These are phyloP conservation scores for Isoetes taiwanensis DNA, from an alignment of 75 land plant species.

Conservation along the genomic window DNA sequence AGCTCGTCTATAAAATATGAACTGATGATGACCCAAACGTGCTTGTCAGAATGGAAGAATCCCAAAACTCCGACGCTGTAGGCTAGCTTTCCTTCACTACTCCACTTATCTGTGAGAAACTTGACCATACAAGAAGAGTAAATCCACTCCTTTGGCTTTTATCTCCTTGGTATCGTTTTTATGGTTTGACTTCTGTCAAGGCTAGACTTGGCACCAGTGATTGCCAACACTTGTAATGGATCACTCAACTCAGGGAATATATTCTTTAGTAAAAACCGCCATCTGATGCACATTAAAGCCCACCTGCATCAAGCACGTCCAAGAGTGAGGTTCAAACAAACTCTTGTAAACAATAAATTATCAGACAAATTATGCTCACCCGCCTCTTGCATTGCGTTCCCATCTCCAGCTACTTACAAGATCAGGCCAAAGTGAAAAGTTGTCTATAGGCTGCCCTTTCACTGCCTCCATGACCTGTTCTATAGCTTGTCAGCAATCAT, in stretches of 20 bases:
- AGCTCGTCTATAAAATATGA: too few species aligned
- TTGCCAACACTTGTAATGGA: conserved; percentile 13
- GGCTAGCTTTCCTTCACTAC: too few species aligned
- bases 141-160: too few species aligned
- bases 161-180: too few species aligned
- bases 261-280: conserved; percentile 21
- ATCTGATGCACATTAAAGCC: conserved; percentile 12
- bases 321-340: neutral
- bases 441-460: conserved; percentile 21
- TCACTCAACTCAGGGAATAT: conserved; percentile 20
- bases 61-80: too few species aligned
- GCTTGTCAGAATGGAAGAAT: too few species aligned
- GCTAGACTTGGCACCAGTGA: neutral
- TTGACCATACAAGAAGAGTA: too few species aligned
- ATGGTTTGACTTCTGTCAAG: too few species aligned
- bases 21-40: too few species aligned
- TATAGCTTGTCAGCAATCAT: neutral
- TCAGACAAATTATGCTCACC: conserved; percentile 8
- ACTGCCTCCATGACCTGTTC: conserved; percentile 23
- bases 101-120: too few species aligned
- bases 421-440: conserved; percentile 25
- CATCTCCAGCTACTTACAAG: conserved; percentile 27
- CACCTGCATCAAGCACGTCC: conserved; percentile 10
- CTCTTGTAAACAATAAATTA: neutral
- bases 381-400: conserved; percentile 14